Percentiles rank a stretch among this genome's conserved stretches.
These are phyloP conservation scores for Chloris gayana DNA, from an alignment of 176 grass and related monocot genomes.

Conservation along the genomic window DNA sequence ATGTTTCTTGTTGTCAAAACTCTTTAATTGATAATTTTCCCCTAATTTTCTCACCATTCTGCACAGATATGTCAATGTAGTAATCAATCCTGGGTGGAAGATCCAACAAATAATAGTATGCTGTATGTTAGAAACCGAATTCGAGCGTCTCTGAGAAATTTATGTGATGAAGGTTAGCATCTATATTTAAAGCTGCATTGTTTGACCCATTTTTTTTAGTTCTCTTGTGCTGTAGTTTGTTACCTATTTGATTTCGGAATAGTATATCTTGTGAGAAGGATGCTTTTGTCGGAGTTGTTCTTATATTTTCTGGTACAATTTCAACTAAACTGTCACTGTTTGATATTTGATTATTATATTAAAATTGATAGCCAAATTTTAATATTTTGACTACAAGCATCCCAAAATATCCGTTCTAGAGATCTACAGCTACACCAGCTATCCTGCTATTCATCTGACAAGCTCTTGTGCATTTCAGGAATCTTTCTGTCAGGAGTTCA, in stretches of 20 bases:
- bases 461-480: conserved; percentile 48
- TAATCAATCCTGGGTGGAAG: conserved; percentile 87
- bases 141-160: conserved; percentile 66
- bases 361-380: not conserved
- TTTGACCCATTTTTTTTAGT: conserved; percentile 17
- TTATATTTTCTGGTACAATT: not conserved
- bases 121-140: conserved; percentile 82
- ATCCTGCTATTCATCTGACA: conserved; percentile 14
- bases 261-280: not conserved
- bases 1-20: not conserved
- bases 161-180: conserved; percentile 45
- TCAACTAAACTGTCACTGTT: not conserved
- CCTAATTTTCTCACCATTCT: conserved; percentile 27
- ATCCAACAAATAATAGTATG: conserved; percentile 87
- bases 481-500: conserved; percentile 66
- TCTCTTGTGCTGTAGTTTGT: conserved; percentile 14
- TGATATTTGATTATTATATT: not conserved
- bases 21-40: conserved; percentile 18
- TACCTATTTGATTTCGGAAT: conserved; percentile 21
- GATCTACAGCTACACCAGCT: not conserved
- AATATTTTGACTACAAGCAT: not conserved
- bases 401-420: not conserved
- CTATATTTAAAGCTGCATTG: conserved; percentile 30
- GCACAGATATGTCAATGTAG: conserved; percentile 79
- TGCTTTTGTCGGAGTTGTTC: not conserved